These are phyloP conservation scores for Penicillium sp. DNA, from an alignment of 2,329 filamentous ascomycete genomes.

Conservation along the genomic window DNA sequence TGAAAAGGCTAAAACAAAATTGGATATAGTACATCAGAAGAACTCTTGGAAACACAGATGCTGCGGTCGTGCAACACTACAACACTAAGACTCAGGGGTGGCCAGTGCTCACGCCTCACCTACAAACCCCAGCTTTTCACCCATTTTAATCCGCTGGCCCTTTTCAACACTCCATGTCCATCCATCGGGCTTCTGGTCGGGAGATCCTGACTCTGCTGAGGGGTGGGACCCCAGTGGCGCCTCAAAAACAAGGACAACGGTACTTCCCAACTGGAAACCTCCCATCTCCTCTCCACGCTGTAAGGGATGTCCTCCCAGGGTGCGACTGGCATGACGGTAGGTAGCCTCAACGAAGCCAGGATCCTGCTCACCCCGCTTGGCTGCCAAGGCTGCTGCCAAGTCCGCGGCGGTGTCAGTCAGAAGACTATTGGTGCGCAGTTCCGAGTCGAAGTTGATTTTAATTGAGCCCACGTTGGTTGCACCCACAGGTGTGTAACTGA, in stretches of 20 bases:
- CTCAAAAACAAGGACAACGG: conserved; percentile 94
- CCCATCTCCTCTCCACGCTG: conserved; percentile 95
- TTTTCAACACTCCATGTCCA: conserved; percentile 87
- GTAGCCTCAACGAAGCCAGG: conserved; percentile 91
- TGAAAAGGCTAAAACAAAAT: conserved; percentile 1
- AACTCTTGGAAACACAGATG: not conserved
- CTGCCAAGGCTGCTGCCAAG: conserved; percentile 76
- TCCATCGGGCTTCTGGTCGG: conserved; percentile 59
- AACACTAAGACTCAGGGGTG: not conserved
- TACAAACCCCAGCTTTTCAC: conserved; percentile 79
- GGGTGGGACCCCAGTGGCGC: conserved; percentile 68
- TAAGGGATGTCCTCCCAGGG: conserved; percentile 81
- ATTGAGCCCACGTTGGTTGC: conserved; percentile 98
- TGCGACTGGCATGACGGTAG: conserved; percentile 73
- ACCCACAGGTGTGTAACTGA: conserved; percentile 91
- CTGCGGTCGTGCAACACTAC: not conserved
- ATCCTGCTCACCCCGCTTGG: conserved; percentile 74
- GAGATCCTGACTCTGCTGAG: conserved; percentile 63
- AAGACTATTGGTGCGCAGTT: conserved; percentile 88
- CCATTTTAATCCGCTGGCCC: conserved; percentile 86
- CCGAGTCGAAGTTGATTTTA: conserved; percentile 93
- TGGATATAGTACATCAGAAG: conserved; percentile 13
- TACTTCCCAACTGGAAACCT: conserved; percentile 93
- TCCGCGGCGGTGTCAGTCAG: conserved; percentile 92
- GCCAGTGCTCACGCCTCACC: conserved; percentile 20